phyloP scores from a whole-genome alignment of 257 asterid species.

The Solanum lignicaule region DNA sequence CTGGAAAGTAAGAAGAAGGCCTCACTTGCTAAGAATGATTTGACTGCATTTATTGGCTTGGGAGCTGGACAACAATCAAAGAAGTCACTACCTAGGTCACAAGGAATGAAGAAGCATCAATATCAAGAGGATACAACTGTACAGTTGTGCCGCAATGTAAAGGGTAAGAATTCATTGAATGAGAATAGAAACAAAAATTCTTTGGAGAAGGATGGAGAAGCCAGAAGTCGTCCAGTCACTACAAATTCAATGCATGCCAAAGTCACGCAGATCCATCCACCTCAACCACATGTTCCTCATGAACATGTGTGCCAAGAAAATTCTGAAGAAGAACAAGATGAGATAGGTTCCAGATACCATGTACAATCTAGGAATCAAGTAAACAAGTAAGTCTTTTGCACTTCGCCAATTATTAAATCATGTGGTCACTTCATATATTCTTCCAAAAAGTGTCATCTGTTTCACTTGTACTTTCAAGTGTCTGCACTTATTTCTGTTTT shows the following conservation, averaged over 20 bases:
- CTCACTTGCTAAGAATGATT: constrained; percentile 39
- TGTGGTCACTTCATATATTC: not conserved
- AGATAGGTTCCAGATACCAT: constrained; percentile 19
- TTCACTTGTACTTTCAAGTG: not conserved
- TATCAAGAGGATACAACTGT: not conserved
- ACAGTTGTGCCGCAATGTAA: not conserved
- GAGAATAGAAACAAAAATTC: constrained; percentile 13
- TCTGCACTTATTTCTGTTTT: not conserved
- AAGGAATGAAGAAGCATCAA: not conserved
- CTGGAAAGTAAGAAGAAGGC: constrained; percentile 29
- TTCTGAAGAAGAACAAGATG: constrained; percentile 43
- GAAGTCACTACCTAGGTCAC: not conserved
- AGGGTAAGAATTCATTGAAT: not conserved
- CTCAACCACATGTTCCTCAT: constrained; percentile 10
- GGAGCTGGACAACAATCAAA: constrained; percentile 12
- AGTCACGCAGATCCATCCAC: constrained; percentile 11
- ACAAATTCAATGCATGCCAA: not conserved
- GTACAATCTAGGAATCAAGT: constrained; percentile 24
- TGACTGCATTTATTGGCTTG: constrained; percentile 29
- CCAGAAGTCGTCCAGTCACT: not conserved
- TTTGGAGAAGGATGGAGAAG: constrained; percentile 3
- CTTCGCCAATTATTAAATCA: not conserved
- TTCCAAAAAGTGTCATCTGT: not conserved
- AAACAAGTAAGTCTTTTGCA: constrained; percentile 20
- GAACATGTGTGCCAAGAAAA: constrained; percentile 6